Base-by-base conservation (phyloP, 2,329 filamentous ascomycete species). In the Erysiphe pulchra region DNA sequence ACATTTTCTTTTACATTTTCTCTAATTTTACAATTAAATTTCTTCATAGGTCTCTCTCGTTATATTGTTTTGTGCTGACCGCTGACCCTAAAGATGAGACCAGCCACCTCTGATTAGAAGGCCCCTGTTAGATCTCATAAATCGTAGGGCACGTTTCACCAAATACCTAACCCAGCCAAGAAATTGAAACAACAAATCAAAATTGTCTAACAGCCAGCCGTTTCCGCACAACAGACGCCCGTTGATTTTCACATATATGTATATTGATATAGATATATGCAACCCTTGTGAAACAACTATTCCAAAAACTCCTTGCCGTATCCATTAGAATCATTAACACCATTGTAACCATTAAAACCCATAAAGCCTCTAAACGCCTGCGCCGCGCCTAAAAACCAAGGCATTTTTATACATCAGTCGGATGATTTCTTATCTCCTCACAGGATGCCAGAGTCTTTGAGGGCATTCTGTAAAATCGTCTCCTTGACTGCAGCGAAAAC, bases 401-500 rank as follows among this genome's bases (percentile, higher is more conserved):
- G 49, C 51, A 49, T 45, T 42, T 18, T 33, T 42, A 45, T 44
- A 47, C 33, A 42, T 33, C 46, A 47, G 46, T 48, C 48, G 52
- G 48, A 53, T 52, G 44, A 43, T 49, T 48, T 47, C 47, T 50
- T 48, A 52, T 41, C 39, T 38, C 42, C 47, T 79, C 63, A 85
- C 55, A 98, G 74, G 61, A 98, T 95, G 54, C 90, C 90, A 18
- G 90, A 95, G 62, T 98, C 90, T 65, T 92, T 94, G 54, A 98
- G 72, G 42, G 90, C 90, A 61, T 98, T 98, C 63, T 95, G 92
- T 54, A 98, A 66, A 57, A 98, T 98, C 32, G 90, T 98, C 65
- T 98, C 90, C 62, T 98, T 98, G 49, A 98, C 90, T 9, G 90
- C 90, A 32, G 87, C 90, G 63, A 98, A 98, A 42, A 98, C 90